These are phyloP conservation scores for Achaetomium macrosporum DNA, from an alignment of 2,329 filamentous ascomycete genomes.

Conservation along the genomic window DNA sequence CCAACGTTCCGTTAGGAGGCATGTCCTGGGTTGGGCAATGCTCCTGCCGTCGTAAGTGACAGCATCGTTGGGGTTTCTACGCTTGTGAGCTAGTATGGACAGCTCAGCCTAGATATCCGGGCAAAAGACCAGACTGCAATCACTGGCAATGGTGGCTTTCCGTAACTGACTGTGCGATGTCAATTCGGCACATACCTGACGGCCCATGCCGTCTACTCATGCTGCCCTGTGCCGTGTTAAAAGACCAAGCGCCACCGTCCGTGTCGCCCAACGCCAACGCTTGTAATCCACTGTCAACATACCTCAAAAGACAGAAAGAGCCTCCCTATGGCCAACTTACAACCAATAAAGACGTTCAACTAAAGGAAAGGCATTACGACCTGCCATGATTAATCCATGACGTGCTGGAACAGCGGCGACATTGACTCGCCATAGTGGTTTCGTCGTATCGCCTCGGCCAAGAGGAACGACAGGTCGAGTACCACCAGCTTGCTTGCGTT, in stretches of 20 bases:
- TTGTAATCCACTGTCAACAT: conserved; percentile 19
- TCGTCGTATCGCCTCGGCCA: conserved; percentile 87
- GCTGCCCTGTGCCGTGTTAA: conserved; percentile 13
- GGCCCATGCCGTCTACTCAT: conserved; percentile 22
- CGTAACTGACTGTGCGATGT: conserved; percentile 18
- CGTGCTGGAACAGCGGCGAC: conserved; percentile 62
- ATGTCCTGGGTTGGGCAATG: conserved; percentile 61
- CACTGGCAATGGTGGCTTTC: conserved; percentile 13
- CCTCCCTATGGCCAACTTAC: background rate
- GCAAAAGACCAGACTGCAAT: background rate
- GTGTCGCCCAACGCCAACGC: conserved; percentile 24
- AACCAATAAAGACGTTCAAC: conserved; percentile 3
- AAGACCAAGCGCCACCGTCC: conserved; percentile 12
- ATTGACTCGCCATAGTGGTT: conserved; percentile 95
- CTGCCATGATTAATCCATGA: conserved; percentile 42
- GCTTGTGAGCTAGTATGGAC: background rate
- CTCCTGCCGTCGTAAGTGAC: conserved; percentile 65
- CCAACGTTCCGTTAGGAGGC: conserved; percentile 81
- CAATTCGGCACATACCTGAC: conserved; percentile 24
- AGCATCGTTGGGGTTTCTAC: conserved; percentile 60
- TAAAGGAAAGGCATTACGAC: conserved; percentile 15
- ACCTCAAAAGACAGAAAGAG: conserved; percentile 14
- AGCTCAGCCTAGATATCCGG: background rate
- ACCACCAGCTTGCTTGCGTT: conserved; percentile 78
- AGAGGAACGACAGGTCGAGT: conserved; percentile 78